Evolutionary conservation across 805 yeast species (phyloP).

Genomic region (Yamadazyma olivae): DNA sequence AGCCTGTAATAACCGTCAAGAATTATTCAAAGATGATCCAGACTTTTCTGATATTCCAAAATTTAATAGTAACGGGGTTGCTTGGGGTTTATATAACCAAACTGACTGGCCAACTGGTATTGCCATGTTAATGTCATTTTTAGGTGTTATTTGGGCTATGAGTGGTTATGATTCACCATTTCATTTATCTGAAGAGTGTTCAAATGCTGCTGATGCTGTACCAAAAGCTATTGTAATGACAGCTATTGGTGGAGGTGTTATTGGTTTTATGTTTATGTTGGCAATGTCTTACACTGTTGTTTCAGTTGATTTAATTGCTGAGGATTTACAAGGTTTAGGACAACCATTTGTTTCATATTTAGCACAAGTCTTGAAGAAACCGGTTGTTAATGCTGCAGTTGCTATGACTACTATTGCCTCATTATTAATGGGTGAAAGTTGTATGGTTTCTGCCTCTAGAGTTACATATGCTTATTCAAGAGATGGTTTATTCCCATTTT

Average conservation of each 20-base stretch:
- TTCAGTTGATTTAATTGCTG: constrained; percentile 44
- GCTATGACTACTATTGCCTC: constrained; percentile 38
- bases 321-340: constrained; percentile 47
- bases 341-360: constrained; percentile 60
- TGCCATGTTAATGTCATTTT: constrained; percentile 52
- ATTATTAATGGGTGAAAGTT: constrained; percentile 38
- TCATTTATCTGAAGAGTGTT: constrained; percentile 71
- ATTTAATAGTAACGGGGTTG: constrained; percentile 46
- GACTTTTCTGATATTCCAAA: constrained; percentile 27
- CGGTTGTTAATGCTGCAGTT: constrained; percentile 34
- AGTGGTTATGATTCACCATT: constrained; percentile 74
- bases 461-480: constrained; percentile 67
- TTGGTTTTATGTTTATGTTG: constrained; percentile 57
- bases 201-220: constrained; percentile 60
- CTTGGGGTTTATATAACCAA: constrained; percentile 55
- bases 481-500: constrained; percentile 64
- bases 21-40: constrained; percentile 15
- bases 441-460: constrained; percentile 65
- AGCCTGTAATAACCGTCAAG: constrained; percentile 46
- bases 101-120: constrained; percentile 67
- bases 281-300: constrained; percentile 62
- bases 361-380: constrained; percentile 43
- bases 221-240: constrained; percentile 68
- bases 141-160: constrained; percentile 71
- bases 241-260: constrained; percentile 49